Evolutionary conservation across 108 stramenopile species (phyloP).

Genomic region (Nitzschia sp.): DNA sequence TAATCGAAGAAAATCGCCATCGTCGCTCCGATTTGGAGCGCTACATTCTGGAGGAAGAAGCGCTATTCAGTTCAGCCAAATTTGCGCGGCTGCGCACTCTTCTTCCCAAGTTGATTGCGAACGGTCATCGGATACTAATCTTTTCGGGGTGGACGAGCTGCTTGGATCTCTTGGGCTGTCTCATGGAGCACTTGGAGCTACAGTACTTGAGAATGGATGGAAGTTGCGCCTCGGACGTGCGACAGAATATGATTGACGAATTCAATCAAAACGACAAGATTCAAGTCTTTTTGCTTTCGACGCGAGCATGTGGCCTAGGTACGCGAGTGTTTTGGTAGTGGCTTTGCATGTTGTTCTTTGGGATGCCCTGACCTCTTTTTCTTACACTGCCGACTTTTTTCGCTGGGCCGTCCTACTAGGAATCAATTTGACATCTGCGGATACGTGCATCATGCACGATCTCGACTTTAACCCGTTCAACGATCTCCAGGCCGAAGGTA

Average conservation of each 20-base stretch:
- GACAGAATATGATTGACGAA: slow-evolving; percentile 77
- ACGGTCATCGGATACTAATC: slow-evolving; percentile 75
- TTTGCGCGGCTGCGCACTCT: slow-evolving; percentile 61
- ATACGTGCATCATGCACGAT: slow-evolving; percentile 97
- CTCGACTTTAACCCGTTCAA: slow-evolving; percentile 97
- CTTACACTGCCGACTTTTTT: slow-evolving; percentile 44
- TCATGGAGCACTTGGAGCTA: slow-evolving; percentile 67
- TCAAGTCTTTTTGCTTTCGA: slow-evolving; percentile 82
- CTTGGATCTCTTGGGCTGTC: slow-evolving; percentile 80
- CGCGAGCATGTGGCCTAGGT: slow-evolving; percentile 58
- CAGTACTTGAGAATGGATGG: slow-evolving; percentile 82
- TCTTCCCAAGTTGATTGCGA: slow-evolving; percentile 51
- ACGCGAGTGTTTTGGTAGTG: too few relatives aligned
- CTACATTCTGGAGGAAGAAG: slow-evolving; percentile 57
- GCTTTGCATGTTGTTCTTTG: not conserved
- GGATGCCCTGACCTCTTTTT: slow-evolving; percentile 15
- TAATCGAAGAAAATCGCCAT: slow-evolving; percentile 67
- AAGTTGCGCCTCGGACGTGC: slow-evolving; percentile 59
- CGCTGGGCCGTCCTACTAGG: too few relatives aligned
- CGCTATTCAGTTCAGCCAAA: slow-evolving; percentile 79
- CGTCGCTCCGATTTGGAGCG: slow-evolving; percentile 49
- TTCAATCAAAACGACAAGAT: slow-evolving; percentile 71
- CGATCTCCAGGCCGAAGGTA: slow-evolving; percentile 91
- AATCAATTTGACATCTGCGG: slow-evolving; percentile 87
- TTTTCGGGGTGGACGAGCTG: slow-evolving; percentile 91